Conservation (phyloP, 495 filamentous ascomycete species). For the Penicillium nucicola region DNA sequence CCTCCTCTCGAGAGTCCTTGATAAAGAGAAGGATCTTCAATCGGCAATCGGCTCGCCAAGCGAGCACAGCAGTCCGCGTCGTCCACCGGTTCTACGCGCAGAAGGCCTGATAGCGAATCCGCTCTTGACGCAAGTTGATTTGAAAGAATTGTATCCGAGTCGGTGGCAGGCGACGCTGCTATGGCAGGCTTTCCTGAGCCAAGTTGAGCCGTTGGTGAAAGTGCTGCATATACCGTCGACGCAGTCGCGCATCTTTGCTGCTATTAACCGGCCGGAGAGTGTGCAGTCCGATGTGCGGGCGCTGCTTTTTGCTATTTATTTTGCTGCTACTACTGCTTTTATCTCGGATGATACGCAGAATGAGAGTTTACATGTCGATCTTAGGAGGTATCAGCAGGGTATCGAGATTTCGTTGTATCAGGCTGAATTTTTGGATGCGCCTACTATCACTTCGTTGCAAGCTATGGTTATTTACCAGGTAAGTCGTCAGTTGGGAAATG, state of each 20-base stretch:
- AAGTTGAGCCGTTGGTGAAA: constrained; percentile 41
- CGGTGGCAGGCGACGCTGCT: constrained; percentile 27
- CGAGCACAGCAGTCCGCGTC: constrained; percentile 4
- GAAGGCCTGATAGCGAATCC: constrained; percentile 22
- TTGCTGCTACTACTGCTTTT: constrained; percentile 34
- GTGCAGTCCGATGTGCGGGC: constrained; percentile 31
- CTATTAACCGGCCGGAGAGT: constrained; percentile 32
- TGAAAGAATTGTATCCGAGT: constrained; percentile 17
- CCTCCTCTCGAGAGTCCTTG: constrained; percentile 25
- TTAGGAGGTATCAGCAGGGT: constrained; percentile 31
- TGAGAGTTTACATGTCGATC: constrained; percentile 19
- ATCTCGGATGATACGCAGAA: constrained; percentile 25
- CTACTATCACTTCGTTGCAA: constrained; percentile 32
- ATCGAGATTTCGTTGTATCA: constrained; percentile 28
- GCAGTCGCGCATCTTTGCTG: constrained; percentile 30
- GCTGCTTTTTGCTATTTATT: constrained; percentile 46
- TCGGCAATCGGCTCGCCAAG: constrained; percentile 23
- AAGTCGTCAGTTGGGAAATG: too few relatives aligned
- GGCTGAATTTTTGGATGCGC: constrained; percentile 30
- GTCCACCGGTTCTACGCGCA: constrained; percentile 8
- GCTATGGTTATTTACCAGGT: constrained; percentile 35
- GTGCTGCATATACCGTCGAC: constrained; percentile 43
- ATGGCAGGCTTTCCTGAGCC: constrained; percentile 28
- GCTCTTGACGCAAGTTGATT: constrained; percentile 12
- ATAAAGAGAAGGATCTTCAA: constrained; percentile 25